Base-by-base conservation (phyloP, 75 land plant species). In the Adiantum capillusveneris region DNA sequence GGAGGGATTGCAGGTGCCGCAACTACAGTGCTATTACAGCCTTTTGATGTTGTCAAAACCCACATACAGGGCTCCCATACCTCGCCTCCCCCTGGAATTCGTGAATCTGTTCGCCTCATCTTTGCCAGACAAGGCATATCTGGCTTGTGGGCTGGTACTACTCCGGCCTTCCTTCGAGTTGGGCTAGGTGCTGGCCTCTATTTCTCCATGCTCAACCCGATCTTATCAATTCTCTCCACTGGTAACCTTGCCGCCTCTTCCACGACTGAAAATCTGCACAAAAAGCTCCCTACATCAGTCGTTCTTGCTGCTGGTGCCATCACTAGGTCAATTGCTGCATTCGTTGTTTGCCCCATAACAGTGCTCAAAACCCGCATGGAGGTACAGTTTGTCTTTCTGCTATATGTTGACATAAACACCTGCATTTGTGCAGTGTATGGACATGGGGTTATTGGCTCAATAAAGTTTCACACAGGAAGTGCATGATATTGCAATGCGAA, bases 361-460 rank as follows among this genome's bases (percentile, higher is more conserved):
- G 71, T 69, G 30, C 53, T 69, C 51, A 69, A 69, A 46, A 69
- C 71, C 1, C 71, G 71, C 58, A 69, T 69, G 71, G 71, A 69
- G 71, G 71, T 69, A 53, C 30, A 9, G 37, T 3, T 34, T 34
- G 3, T 9, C 37, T 34, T 34, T 3, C 9, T 9, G 9, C 37
- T 24, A n/a, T n/a, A n/a, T n/a, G n/a, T n/a, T n/a, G n/a, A n/a
- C n/a, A n/a, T n/a, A n/a, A n/a, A n/a, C n/a, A n/a, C n/a, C n/a
- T n/a, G n/a, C n/a, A n/a, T n/a, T n/a, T n/a, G 52, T 50, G 52
- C 37, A 34, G 37, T 34, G 37, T 5, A 5, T 9, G 37, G 9
- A 9, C 37, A 34, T 34, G 37, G 37, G 9, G 9, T 34, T 34
- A 5, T n/a, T n/a, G n/a, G n/a, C n/a, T n/a, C n/a, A n/a, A n/a